A percentile compares a stretch with the other conserved stretches of the same genome.
These are phyloP conservation scores for Trypethelium eluteriae DNA, from an alignment of 495 filamentous ascomycete genomes.

Conservation along the genomic window DNA sequence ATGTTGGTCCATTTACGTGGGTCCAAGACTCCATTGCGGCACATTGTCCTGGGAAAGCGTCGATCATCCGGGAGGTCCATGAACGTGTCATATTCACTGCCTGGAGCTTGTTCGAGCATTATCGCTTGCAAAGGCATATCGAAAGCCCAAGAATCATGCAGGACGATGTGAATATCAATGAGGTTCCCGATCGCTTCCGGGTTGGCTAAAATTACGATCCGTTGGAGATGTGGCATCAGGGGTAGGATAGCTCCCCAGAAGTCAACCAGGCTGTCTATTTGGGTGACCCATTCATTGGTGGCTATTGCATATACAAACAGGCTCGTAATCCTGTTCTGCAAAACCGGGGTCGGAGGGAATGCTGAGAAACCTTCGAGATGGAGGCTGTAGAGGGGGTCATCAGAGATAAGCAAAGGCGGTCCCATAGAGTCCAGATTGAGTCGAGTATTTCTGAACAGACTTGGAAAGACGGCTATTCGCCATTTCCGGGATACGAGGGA, in stretches of 20 bases:
- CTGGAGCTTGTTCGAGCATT: constrained; percentile 14
- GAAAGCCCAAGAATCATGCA: constrained; percentile 23
- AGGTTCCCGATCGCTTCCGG: constrained; percentile 1
- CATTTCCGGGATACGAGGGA: constrained; percentile 21
- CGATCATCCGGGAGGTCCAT: background rate
- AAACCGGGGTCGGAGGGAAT: background rate
- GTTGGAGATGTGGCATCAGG: background rate
- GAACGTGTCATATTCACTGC: background rate
- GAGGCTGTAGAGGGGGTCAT: background rate
- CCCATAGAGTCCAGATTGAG: constrained; percentile 12
- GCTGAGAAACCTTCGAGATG: background rate
- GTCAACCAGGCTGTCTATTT: background rate
- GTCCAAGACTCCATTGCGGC: constrained; percentile 16
- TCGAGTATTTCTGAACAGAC: constrained; percentile 22
- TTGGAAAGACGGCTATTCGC: constrained; percentile 18
- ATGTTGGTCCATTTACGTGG: constrained; percentile 21
- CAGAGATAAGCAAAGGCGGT: too few species aligned
- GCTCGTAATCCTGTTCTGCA: background rate
- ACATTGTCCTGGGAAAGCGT: constrained; percentile 11
- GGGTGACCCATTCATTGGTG: background rate
- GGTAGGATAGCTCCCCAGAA: background rate
- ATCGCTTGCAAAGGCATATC: constrained; percentile 24
- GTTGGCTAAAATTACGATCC: background rate
- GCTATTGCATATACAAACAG: background rate
- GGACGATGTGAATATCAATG: background rate